A percentile compares a stretch with the other conserved stretches of the same genome.
These are phyloP conservation scores for Clarireedia monteithiana DNA, from an alignment of 2,329 filamentous ascomycete species.

Conservation along the genomic window DNA sequence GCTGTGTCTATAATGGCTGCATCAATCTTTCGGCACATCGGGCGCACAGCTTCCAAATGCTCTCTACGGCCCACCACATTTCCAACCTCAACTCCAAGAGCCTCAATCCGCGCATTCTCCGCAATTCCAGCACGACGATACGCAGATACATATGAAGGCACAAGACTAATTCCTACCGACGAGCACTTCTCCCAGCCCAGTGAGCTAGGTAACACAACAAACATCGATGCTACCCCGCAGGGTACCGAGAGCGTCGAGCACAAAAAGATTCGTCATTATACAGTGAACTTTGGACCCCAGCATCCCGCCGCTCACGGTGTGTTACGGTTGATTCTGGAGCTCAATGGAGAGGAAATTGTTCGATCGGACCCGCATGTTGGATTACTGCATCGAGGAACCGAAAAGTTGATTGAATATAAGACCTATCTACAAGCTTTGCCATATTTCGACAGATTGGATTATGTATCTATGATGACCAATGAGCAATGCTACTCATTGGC, in stretches of 20 bases:
- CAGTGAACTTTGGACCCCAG: slow-evolving; percentile 98
- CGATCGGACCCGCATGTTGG: slow-evolving; percentile 96
- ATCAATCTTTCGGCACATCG: slow-evolving; percentile 64
- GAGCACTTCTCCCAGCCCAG: slow-evolving; percentile 52
- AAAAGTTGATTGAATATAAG: slow-evolving; percentile 99
- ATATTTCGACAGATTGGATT: slow-evolving; percentile 98
- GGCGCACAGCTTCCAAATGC: slow-evolving; percentile 61
- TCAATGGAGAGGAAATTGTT: slow-evolving; percentile 96
- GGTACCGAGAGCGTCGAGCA: slow-evolving; percentile 39
- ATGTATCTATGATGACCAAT: slow-evolving; percentile 99
- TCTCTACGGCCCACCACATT: slow-evolving; percentile 38
- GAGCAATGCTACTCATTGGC: slow-evolving; percentile 95
- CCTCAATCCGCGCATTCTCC: slow-evolving; percentile 54
- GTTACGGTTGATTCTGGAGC: slow-evolving; percentile 91
- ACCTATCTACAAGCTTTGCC: slow-evolving; percentile 96
- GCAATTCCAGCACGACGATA: slow-evolving; percentile 55
- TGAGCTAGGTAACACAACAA: slow-evolving; percentile 30
- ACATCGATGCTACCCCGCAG: slow-evolving; percentile 31
- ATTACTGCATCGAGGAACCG: slow-evolving; percentile 89
- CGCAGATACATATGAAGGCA: slow-evolving; percentile 48
- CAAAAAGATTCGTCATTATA: slow-evolving; percentile 97
- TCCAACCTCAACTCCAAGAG: slow-evolving; percentile 29
- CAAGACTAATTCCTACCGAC: slow-evolving; percentile 48
- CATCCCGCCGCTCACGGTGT: slow-evolving; percentile 98
- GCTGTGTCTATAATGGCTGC: slow-evolving; percentile 54